A percentile compares a stretch with the other conserved stretches of the same genome.
Evolutionary conservation across 352 stramenopile species (phyloP).

Genomic region (Phytophthora sp.): DNA sequence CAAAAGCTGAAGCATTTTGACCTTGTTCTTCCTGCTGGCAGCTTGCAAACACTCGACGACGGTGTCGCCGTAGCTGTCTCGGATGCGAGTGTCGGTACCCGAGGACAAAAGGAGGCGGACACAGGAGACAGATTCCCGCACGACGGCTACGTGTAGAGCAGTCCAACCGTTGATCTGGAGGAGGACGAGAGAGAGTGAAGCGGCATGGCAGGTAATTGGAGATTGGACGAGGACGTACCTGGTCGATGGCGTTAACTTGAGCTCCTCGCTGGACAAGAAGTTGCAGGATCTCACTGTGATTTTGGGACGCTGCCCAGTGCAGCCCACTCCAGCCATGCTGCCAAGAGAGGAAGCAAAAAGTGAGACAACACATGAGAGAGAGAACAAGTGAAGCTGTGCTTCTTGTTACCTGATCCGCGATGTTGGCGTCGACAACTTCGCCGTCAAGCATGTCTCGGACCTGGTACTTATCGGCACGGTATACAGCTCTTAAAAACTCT

Average conservation of each 20-base stretch:
- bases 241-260: conserved; percentile 64
- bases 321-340: conserved; percentile 82
- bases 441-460: conserved; percentile 62
- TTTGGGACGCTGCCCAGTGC: conserved; percentile 79
- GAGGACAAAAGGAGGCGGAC: conserved; percentile 54
- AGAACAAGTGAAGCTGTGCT: background rate
- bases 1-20: conserved; percentile 52
- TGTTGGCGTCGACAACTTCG: conserved; percentile 51
- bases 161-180: conserved; percentile 68
- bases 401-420: conserved; percentile 59
- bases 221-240: conserved; percentile 34
- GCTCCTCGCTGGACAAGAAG: conserved; percentile 51
- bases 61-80: conserved; percentile 65
- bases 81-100: conserved; percentile 44
- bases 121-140: conserved; percentile 53
- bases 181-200: background rate
- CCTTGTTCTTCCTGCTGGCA: conserved; percentile 51
- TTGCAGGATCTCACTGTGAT: conserved; percentile 57
- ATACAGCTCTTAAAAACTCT: conserved; percentile 70
- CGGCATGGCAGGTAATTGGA: background rate
- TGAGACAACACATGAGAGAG: background rate
- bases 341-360: background rate
- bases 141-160: conserved; percentile 67
- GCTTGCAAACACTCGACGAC: conserved; percentile 44
- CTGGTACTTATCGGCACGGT: conserved; percentile 54